These are phyloP conservation scores for Aspergillus funiculosus DNA, from an alignment of 495 filamentous ascomycete genomes.

Conservation along the genomic window DNA sequence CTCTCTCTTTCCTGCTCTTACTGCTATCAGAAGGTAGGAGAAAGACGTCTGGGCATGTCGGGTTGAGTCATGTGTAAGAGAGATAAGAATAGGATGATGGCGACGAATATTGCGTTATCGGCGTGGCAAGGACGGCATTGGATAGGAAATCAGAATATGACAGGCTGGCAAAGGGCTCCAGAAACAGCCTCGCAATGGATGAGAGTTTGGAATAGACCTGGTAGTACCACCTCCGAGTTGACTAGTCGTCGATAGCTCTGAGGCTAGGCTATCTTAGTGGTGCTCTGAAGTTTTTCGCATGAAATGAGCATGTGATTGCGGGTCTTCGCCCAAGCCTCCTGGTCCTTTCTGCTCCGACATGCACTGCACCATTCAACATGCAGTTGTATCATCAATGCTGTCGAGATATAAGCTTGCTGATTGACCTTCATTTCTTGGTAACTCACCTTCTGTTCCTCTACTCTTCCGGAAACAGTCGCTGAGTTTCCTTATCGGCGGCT, in stretches of 20 bases:
- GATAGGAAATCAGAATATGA: slow-evolving; percentile 2
- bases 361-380: background rate
- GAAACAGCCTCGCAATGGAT: background rate
- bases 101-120: slow-evolving; percentile 11
- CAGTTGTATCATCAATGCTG: background rate
- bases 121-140: slow-evolving; percentile 12
- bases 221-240: background rate
- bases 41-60: background rate
- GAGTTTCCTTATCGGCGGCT: slow-evolving; percentile 6
- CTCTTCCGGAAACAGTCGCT: background rate
- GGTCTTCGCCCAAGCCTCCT: slow-evolving; percentile 27
- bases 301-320: slow-evolving; percentile 36
- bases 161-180: slow-evolving; percentile 3
- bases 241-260: slow-evolving; percentile 5
- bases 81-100: slow-evolving; percentile 9
- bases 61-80: slow-evolving; percentile 5
- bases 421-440: background rate
- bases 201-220: slow-evolving; percentile 7
- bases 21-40: background rate
- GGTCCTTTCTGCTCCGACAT: background rate
- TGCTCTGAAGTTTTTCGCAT: slow-evolving; percentile 2
- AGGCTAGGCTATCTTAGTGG: slow-evolving; percentile 3
- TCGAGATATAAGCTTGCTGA: background rate
- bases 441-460: background rate
- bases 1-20: slow-evolving; percentile 2